A percentile compares a stretch with the other conserved stretches of the same genome.
These are phyloP conservation scores for Leccinum angustisporum DNA, from an alignment of 1,284 basidiomycete species.

Conservation along the genomic window DNA sequence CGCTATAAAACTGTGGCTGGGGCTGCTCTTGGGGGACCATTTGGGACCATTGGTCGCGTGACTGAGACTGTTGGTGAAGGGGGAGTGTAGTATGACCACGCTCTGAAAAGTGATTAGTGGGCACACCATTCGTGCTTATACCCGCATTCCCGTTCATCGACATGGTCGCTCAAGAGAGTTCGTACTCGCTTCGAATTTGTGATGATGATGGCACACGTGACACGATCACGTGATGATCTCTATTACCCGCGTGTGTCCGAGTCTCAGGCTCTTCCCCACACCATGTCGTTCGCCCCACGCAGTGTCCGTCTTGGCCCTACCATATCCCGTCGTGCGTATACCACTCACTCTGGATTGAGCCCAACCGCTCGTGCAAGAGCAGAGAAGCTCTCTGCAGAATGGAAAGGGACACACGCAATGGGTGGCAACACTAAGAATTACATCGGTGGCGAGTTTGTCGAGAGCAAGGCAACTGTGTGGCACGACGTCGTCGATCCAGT, in stretches of 20 bases:
- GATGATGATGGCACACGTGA: slow-evolving; percentile 12
- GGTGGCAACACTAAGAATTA: slow-evolving; percentile 89
- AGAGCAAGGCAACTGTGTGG: slow-evolving; percentile 78
- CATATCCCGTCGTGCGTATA: slow-evolving; percentile 39
- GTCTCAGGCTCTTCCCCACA: not conserved
- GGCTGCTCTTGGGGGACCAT: slow-evolving; percentile 24
- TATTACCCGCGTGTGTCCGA: not conserved
- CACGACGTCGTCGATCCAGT: slow-evolving; percentile 89
- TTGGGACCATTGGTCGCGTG: slow-evolving; percentile 24
- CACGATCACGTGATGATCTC: slow-evolving; percentile 3
- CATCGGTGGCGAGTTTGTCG: slow-evolving; percentile 84
- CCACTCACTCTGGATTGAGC: slow-evolving; percentile 51
- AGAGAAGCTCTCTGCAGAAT: slow-evolving; percentile 65
- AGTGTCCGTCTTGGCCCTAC: slow-evolving; percentile 32
- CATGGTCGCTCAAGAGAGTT: slow-evolving; percentile 12
- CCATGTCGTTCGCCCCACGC: slow-evolving; percentile 37
- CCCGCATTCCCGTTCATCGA: slow-evolving; percentile 5
- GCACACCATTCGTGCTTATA: slow-evolving; percentile 16
- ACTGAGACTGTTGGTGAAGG: slow-evolving; percentile 18
- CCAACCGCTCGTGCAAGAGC: slow-evolving; percentile 57
- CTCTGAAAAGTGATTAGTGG: slow-evolving; percentile 14
- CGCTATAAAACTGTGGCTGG: slow-evolving; percentile 20
- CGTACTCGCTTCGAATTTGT: not conserved
- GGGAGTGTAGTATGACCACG: slow-evolving; percentile 14
- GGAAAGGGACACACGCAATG: slow-evolving; percentile 83